Conservation (phyloP, 805 yeast genomes). For the Candida michaelii region DNA sequence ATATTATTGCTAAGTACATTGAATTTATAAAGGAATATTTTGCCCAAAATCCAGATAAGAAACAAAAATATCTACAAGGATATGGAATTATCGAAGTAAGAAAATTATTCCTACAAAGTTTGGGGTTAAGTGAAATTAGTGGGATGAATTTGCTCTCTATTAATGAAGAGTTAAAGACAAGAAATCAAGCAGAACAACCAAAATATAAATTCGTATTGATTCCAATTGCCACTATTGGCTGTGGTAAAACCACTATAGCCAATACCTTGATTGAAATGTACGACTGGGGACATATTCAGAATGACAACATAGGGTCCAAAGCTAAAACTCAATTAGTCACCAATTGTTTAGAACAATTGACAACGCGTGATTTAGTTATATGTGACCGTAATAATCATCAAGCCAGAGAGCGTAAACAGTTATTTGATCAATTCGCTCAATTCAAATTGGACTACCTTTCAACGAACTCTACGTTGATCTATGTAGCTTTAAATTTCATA, state of each 20-base stretch:
- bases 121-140: conserved; percentile 33
- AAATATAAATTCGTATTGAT: conserved; percentile 59
- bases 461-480: conserved; percentile 41
- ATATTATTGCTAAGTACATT: conserved; percentile 65
- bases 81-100: conserved; percentile 77
- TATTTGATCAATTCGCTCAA: conserved; percentile 52
- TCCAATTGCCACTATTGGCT: conserved; percentile 89
- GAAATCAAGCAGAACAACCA: conserved; percentile 17
- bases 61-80: conserved; percentile 49
- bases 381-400: conserved; percentile 85
- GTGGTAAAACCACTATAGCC: conserved; percentile 89
- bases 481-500: conserved; percentile 69
- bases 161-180: conserved; percentile 36
- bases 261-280: conserved; percentile 55
- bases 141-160: conserved; percentile 60
- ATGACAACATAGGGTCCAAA: conserved; percentile 62
- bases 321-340: conserved; percentile 52
- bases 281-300: conserved; percentile 73
- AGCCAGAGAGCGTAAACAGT: conserved; percentile 62
- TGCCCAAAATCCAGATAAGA: conserved; percentile 45
- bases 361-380: conserved; percentile 50
- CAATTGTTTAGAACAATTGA: conserved; percentile 36
- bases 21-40: conserved; percentile 63
- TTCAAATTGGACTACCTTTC: conserved; percentile 46
- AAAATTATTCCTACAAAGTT: conserved; percentile 54